Evolutionary conservation across 2,329 filamentous ascomycete species (phyloP).

Genomic region (Cordyceps farinosa): DNA sequence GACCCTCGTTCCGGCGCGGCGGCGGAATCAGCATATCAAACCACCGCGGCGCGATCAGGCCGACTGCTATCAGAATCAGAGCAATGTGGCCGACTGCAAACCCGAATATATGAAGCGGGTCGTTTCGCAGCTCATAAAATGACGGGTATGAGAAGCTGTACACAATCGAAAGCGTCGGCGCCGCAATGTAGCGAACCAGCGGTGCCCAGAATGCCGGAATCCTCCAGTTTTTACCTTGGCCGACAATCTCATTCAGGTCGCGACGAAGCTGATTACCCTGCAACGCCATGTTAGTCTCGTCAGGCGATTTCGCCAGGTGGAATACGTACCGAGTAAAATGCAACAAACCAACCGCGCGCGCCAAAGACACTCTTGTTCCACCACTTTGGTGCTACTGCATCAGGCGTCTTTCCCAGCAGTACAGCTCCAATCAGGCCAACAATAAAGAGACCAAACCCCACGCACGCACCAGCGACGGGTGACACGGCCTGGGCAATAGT

Average conservation of each 20-base stretch:
- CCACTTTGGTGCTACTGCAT: constrained; percentile 37
- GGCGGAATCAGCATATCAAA: constrained; percentile 51
- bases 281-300: background rate
- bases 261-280: constrained; percentile 54
- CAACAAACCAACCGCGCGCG: constrained; percentile 48
- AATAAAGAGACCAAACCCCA: constrained; percentile 51
- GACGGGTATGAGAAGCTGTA: constrained; percentile 50
- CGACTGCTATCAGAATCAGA: constrained; percentile 44
- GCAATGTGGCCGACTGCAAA: constrained; percentile 46
- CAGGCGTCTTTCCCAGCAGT: constrained; percentile 41
- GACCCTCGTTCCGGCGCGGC: constrained; percentile 44
- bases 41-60: constrained; percentile 51
- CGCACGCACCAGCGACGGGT: constrained; percentile 44
- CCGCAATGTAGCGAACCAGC: constrained; percentile 48
- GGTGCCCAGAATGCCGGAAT: constrained; percentile 50
- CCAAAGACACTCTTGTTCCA: constrained; percentile 38
- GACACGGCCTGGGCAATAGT: constrained; percentile 44
- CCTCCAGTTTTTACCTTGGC: constrained; percentile 52
- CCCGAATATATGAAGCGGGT: constrained; percentile 48
- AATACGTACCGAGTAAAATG: constrained; percentile 51
- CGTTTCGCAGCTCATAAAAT: constrained; percentile 45
- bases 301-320: background rate
- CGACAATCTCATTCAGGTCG: constrained; percentile 53
- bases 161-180: constrained; percentile 48
- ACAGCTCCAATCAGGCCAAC: constrained; percentile 37